Evolutionary conservation across 2,329 filamentous ascomycete species (phyloP).

Genomic region (Cladosporium cucumerinum): DNA sequence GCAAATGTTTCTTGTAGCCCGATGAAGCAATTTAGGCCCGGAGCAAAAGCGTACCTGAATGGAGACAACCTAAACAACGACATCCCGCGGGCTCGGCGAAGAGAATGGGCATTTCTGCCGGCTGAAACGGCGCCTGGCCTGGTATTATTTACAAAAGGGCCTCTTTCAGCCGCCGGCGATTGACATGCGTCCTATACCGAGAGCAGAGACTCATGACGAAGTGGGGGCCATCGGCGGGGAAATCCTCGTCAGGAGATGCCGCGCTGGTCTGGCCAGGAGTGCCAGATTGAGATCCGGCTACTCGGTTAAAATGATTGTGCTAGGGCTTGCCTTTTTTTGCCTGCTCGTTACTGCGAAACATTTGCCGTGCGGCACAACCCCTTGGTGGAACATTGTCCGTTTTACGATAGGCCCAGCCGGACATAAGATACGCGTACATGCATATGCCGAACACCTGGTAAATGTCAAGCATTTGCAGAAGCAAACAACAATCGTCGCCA

Average conservation of each 20-base stretch:
- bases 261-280: not conserved
- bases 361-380: not conserved
- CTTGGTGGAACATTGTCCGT: not conserved
- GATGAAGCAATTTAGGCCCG: not conserved
- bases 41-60: conserved; percentile 10
- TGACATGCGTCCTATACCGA: conserved; percentile 6
- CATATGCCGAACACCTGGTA: not conserved
- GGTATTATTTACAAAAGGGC: not conserved
- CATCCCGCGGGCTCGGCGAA: not conserved
- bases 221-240: not conserved
- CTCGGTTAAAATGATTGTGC: not conserved
- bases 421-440: conserved; percentile 1
- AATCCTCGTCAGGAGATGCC: not conserved
- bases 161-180: conserved; percentile 6
- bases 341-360: not conserved
- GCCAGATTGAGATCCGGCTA: not conserved
- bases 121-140: conserved; percentile 4
- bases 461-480: not conserved
- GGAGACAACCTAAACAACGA: conserved; percentile 3
- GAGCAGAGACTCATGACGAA: conserved; percentile 7
- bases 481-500: not conserved
- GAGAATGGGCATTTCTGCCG: conserved; percentile 4
- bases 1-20: conserved; percentile 16
- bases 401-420: not conserved
- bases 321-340: conserved; percentile 2